Evolutionary conservation across 257 asterid species (phyloP), one percentile per base, ranked within the genome.

Genomic region (Solanum tarapatanum): DNA sequence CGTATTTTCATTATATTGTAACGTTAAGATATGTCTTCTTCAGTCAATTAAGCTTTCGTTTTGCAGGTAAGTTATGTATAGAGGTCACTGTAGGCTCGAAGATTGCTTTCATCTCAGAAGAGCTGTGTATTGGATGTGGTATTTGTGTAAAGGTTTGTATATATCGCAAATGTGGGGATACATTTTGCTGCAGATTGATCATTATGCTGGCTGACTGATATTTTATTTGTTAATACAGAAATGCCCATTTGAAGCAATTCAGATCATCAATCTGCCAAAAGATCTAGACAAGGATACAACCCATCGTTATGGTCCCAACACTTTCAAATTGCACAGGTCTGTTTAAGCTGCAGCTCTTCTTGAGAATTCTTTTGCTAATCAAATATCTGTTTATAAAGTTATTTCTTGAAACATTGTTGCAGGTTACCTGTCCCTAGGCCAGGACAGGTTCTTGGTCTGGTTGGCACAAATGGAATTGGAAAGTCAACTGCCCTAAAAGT

Each of bases 361-460:
- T 28, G 86, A n/a, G 64, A 35, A 82, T 48, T 58, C 88, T 39
- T 12, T 9, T 72, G 62, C 88, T 85, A 77, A 60, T 13, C 87
- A 32, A 58, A 41, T 86, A 35, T 37, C 51, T 86, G 79, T 45
- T 88, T 87, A 41, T 88, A 16, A 80, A 8, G 84, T 80, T 45
- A 16, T 68, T 12, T 82, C 68, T 32, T n/a, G 62, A 12, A 16
- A 10, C 77, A 85, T 84, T 90, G 26, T 84, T 84, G 13, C 93
- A 97, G 99, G 90, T 93, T 96, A 84, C 99, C 99, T 83, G 99
- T 97, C 82, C 99, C 98, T 73, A 93, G 99, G 90, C 99, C 99
- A 26, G 99, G 99, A 41, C 99, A 97, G 92, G 99, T 97, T 92
- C 98, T 96, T 90, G 99, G 99, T 88, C 91, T 97, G 94, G 99